Conservation (phyloP, 306 rosid genomes). For the Rubus idaeus region DNA sequence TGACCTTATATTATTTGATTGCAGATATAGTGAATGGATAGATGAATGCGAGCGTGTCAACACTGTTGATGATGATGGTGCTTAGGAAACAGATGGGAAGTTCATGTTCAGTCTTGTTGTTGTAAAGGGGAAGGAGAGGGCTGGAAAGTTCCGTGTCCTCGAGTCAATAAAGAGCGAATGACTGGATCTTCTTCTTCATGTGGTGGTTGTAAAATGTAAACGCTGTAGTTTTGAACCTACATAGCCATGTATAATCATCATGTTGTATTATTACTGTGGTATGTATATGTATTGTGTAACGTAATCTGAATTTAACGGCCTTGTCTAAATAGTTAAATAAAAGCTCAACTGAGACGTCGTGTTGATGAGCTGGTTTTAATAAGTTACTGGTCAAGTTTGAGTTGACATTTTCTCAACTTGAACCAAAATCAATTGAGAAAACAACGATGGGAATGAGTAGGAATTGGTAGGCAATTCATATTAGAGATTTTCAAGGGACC, state of each 20-base stretch:
- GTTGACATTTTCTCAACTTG: not conserved
- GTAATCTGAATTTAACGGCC: not conserved
- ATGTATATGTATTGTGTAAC: not conserved
- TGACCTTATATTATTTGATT: conserved; percentile 10
- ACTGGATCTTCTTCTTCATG: not conserved
- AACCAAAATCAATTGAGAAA: not conserved
- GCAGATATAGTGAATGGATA: conserved; percentile 95
- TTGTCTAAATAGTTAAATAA: not conserved
- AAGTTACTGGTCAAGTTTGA: not conserved
- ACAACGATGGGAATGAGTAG: no score
- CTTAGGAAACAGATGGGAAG: conserved; percentile 26
- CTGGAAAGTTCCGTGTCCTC: not conserved
- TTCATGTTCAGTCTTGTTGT: not conserved
- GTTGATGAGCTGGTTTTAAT: not conserved
- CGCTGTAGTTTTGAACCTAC: not conserved
- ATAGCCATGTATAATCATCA: not conserved
- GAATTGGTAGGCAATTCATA: no score
- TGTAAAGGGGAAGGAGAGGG: conserved; percentile 1
- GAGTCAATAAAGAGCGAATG: conserved; percentile 3
- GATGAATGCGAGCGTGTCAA: conserved; percentile 93
- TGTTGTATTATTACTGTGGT: not conserved
- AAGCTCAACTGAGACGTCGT: not conserved
- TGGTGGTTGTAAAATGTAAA: conserved; percentile 2
- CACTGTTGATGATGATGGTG: conserved; percentile 70
- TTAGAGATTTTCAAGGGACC: no score